A percentile compares a stretch with the other conserved stretches of the same genome.
Evolutionary conservation across 1,284 basidiomycete genomes (phyloP).

Genomic region (Rhodotorula sp.): DNA sequence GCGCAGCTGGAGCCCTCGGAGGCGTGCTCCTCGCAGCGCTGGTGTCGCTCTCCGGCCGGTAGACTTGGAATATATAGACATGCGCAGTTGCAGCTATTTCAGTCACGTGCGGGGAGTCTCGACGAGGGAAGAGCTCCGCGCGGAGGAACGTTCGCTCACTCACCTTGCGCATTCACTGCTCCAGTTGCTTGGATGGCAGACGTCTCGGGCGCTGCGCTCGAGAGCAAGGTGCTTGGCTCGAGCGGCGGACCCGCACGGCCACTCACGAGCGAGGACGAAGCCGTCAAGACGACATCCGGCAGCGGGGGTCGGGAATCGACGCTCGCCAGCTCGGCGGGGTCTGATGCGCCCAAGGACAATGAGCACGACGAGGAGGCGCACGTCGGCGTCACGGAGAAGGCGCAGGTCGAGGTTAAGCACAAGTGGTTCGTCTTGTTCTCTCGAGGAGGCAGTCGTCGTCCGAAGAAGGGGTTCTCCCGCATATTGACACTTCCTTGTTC

Average conservation of each 20-base stretch:
- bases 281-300: not conserved
- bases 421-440: slow-evolving; percentile 9
- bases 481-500: no score
- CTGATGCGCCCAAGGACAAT: not conserved
- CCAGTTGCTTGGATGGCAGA: not conserved
- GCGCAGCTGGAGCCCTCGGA: slow-evolving; percentile 14
- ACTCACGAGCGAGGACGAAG: slow-evolving; percentile 1
- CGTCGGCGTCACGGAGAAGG: not conserved
- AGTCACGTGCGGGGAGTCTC: not conserved
- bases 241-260: not conserved
- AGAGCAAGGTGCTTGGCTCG: not conserved
- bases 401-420: slow-evolving; percentile 5
- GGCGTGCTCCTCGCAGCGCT: slow-evolving; percentile 13
- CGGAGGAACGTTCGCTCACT: not conserved
- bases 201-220: not conserved
- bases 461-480: no score
- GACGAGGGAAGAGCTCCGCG: no score
- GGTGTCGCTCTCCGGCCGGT: not conserved
- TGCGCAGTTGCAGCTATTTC: not conserved
- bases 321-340: slow-evolving; percentile 1
- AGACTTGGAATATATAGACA: not conserved
- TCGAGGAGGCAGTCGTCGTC: no score
- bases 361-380: slow-evolving; percentile 2
- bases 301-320: not conserved
- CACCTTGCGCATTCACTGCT: not conserved